Base-by-base conservation (phyloP, 768 basidiomycete genomes). In the Porphyrellus cyaneotinctus region DNA sequence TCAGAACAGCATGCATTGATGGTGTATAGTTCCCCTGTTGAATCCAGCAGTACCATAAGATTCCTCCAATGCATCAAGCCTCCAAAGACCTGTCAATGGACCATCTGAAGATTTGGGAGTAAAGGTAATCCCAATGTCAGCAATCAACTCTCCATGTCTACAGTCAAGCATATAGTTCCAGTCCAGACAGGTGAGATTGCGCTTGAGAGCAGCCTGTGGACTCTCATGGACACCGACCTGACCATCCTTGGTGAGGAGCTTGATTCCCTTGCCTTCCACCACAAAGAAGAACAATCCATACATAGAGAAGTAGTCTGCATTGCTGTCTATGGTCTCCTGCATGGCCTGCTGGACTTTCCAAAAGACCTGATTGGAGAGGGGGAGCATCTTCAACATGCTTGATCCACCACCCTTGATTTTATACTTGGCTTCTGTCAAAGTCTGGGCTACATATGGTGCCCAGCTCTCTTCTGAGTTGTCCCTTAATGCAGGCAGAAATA, bases 401-500 rank as follows among this genome's bases (percentile, higher is more conserved):
- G 2, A 8, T 3, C 18, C 32, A 53, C 5, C 38, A 12, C 1
- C 51, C 51, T 13, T 4, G 28, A 0, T 56, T 26, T 59, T 53
- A 6, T 44, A 61, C 17, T 10, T 13, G 3, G 12, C 43, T 7
- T 62, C 60, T 1, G 13, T 10, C 44, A 58, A 17, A 0, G 45
- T 49, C 2, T 45, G 28, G 6, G n/a, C 9, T 2, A 36, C 4
- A 36, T 54, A 61, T 1, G 43, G 49, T 0, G 42, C 13, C 20
- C n/a, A 15, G 6, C 26, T n/a, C 1, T 54, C 36, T 3, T 6
- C 7, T 0, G 22, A 12, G 3, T 22, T 5, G 2, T 38, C 20
- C 1, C 2, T 17, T 1, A 61, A 48, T 0, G 52, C 53, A 42
- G 47, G 46, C 0, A 62, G 48, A 0, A 62, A 12, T 0, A 62